phyloP scores from a whole-genome alignment of 176 grass and related monocot species.

The Miscanthus lutarioriparius region DNA sequence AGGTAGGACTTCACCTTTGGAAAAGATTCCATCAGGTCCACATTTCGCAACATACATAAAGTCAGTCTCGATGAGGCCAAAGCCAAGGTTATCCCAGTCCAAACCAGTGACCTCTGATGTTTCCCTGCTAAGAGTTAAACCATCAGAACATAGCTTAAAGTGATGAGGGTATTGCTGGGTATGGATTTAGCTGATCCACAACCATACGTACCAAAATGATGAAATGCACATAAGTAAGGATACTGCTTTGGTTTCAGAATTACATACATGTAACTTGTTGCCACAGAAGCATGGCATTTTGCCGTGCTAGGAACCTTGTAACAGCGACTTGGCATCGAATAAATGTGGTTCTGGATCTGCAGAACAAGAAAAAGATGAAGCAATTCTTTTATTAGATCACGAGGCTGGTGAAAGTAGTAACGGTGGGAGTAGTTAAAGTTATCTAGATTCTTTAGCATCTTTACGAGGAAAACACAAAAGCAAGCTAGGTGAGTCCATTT shows the following conservation, averaged over 20 bases:
- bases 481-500: not conserved
- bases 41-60: slow-evolving; percentile 74
- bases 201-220: not conserved
- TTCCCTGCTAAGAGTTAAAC: slow-evolving; percentile 40
- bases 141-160: not conserved
- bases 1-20: slow-evolving; percentile 60
- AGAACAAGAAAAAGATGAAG: not conserved
- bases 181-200: not conserved
- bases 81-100: slow-evolving; percentile 88
- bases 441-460: not conserved
- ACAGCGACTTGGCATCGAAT: slow-evolving; percentile 36
- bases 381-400: not conserved
- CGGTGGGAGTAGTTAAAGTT: not conserved
- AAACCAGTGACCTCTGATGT: slow-evolving; percentile 48
- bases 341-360: slow-evolving; percentile 51
- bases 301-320: slow-evolving; percentile 17
- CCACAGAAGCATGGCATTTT: slow-evolving; percentile 48
- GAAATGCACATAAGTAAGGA: too few species aligned
- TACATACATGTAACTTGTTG: slow-evolving; percentile 59
- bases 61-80: slow-evolving; percentile 66
- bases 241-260: not conserved
- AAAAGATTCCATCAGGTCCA: slow-evolving; percentile 63
- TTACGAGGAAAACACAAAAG: not conserved
- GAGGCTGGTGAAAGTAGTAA: not conserved
- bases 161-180: not conserved